phyloP scores from a whole-genome alignment of 441 rosid genomes.

The Melianthus villosus region DNA sequence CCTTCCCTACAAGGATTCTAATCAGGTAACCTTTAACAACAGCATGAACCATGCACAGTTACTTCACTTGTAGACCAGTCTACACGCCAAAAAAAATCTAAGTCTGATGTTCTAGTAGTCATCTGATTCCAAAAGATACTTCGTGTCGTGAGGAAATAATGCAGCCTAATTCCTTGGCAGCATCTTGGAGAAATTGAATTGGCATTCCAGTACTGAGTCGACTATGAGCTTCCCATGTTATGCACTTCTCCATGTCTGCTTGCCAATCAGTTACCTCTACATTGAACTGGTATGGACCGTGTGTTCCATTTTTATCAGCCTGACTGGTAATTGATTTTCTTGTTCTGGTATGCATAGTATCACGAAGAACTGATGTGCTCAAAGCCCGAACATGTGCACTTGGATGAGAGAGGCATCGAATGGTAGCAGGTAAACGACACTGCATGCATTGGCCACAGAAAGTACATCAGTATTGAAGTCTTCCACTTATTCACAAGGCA shows the following conservation, averaged over 20 bases:
- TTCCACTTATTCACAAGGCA: too few species aligned
- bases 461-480: slow-evolving; percentile 6
- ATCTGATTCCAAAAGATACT: slow-evolving; percentile 10
- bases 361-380: slow-evolving; percentile 75
- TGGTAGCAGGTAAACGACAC: slow-evolving; percentile 87
- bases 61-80: too few species aligned
- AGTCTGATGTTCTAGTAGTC: too few species aligned
- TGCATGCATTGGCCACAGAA: slow-evolving; percentile 23
- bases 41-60: too few species aligned
- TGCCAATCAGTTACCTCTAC: slow-evolving; percentile 56
- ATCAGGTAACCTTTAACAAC: too few species aligned
- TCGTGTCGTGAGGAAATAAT: slow-evolving; percentile 30
- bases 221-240: slow-evolving; percentile 94
- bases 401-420: slow-evolving; percentile 79
- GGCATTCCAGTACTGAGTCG: slow-evolving; percentile 50
- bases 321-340: slow-evolving; percentile 25
- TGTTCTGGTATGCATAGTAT: slow-evolving; percentile 41
- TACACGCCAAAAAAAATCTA: too few species aligned
- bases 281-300: slow-evolving; percentile 33
- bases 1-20: too few species aligned
- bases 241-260: slow-evolving; percentile 58
- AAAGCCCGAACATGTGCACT: slow-evolving; percentile 94
- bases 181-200: slow-evolving; percentile 42
- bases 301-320: slow-evolving; percentile 34
- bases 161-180: slow-evolving; percentile 85